These are phyloP conservation scores for Curvularia verruculosa DNA, from an alignment of 2,329 filamentous ascomycete species.

Conservation along the genomic window DNA sequence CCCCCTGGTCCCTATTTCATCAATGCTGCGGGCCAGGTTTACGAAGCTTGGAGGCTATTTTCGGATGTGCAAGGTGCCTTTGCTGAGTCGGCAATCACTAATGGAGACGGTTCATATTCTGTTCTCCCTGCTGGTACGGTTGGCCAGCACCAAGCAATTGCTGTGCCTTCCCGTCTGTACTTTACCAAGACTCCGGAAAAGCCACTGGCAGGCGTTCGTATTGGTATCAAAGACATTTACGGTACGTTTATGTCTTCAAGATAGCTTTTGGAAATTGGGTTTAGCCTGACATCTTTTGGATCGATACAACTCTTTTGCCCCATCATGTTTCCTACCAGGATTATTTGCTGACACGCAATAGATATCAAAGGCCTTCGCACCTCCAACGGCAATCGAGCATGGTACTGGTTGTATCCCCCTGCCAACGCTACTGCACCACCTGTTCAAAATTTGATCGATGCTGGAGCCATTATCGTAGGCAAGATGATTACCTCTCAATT, in stretches of 20 bases:
- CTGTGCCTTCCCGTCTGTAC: constrained; percentile 62
- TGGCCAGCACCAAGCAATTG: constrained; percentile 49
- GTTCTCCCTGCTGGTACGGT: constrained; percentile 48
- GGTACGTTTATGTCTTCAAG: background rate
- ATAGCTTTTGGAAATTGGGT: background rate
- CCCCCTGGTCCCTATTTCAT: constrained; percentile 60
- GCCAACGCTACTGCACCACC: constrained; percentile 56
- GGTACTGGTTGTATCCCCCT: constrained; percentile 59
- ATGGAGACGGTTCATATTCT: constrained; percentile 49
- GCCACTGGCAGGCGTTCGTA: constrained; percentile 65
- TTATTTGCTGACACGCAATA: constrained; percentile 56
- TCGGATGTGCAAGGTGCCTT: constrained; percentile 59
- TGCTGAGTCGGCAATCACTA: constrained; percentile 53
- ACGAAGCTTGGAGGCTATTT: constrained; percentile 58
- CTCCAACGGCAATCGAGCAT: constrained; percentile 64
- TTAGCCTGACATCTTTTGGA: background rate
- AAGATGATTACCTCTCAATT: constrained; percentile 57
- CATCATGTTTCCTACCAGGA: background rate
- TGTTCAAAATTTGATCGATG: constrained; percentile 63
- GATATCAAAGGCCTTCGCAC: constrained; percentile 64
- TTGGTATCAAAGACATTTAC: constrained; percentile 69
- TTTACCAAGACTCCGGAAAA: constrained; percentile 56
- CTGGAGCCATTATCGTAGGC: constrained; percentile 61
- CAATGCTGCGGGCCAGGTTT: constrained; percentile 53
- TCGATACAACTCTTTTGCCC: background rate